A percentile compares a stretch with the other conserved stretches of the same genome.
These are phyloP conservation scores for Sergeia podlipaevii DNA, from an alignment of 208 protist genomes.

Conservation along the genomic window DNA sequence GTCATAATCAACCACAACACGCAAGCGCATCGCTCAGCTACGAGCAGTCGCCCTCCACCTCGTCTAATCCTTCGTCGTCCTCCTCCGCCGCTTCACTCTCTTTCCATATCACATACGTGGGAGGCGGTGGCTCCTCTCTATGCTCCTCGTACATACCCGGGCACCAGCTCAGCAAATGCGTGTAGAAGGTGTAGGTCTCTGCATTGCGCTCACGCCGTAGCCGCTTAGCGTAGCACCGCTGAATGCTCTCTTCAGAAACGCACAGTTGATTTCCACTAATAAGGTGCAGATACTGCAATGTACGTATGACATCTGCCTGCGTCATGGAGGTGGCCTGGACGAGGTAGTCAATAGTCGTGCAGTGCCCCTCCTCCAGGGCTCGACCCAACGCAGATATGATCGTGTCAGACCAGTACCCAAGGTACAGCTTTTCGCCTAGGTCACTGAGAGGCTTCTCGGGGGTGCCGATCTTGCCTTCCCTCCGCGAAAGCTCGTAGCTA, in stretches of 20 bases:
- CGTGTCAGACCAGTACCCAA: constrained; percentile 92
- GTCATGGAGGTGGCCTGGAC: constrained; percentile 80
- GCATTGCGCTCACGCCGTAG: constrained; percentile 61
- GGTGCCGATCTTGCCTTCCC: constrained; percentile 94
- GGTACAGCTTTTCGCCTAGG: constrained; percentile 94
- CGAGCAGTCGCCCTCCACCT: too few relatives aligned
- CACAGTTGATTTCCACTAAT: constrained; percentile 60
- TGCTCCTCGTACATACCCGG: constrained; percentile 72
- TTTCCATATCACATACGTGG: constrained; percentile 17
- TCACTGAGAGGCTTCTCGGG: constrained; percentile 99
- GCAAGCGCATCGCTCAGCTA: too few relatives aligned
- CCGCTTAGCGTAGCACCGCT: constrained; percentile 71
- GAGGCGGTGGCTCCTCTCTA: constrained; percentile 13
- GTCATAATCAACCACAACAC: too few relatives aligned
- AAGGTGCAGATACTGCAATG: constrained; percentile 63
- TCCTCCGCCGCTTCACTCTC: not conserved
- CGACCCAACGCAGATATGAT: constrained; percentile 77
- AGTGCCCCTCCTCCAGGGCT: constrained; percentile 76
- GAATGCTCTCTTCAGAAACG: constrained; percentile 76
- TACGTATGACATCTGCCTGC: constrained; percentile 64
- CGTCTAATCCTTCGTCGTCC: not conserved
- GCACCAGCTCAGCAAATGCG: constrained; percentile 83
- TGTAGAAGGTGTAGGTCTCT: constrained; percentile 80
- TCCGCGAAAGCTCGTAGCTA: constrained; percentile 97
- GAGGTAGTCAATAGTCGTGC: constrained; percentile 72